Conservation (phyloP, 805 yeast species). For the Candida vaughaniae region DNA sequence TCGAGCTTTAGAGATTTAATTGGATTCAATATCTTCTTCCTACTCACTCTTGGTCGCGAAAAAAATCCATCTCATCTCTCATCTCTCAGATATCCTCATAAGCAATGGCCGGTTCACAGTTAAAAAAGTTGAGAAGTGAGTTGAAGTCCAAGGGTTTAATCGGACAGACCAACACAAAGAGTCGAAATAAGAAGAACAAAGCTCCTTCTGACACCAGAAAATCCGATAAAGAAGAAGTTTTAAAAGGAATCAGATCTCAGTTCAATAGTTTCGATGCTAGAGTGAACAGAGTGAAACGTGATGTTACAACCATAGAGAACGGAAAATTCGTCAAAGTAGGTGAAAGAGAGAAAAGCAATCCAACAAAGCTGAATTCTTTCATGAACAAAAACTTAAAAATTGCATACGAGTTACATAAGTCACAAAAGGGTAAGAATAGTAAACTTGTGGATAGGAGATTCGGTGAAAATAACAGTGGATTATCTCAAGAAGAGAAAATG, state of each 20-base stretch:
- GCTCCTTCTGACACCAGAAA: slow-evolving; percentile 65
- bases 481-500: slow-evolving; percentile 92
- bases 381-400: slow-evolving; percentile 43
- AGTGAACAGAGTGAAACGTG: slow-evolving; percentile 63
- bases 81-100: not conserved
- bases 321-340: slow-evolving; percentile 46
- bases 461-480: slow-evolving; percentile 78
- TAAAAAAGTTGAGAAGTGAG: slow-evolving; percentile 77
- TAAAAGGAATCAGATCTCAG: slow-evolving; percentile 65
- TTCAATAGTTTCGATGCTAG: slow-evolving; percentile 90
- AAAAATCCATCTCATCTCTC: slow-evolving; percentile 12
- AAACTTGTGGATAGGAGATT: slow-evolving; percentile 83
- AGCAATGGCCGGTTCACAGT: slow-evolving; percentile 81
- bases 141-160: slow-evolving; percentile 76
- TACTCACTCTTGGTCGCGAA: too few species aligned
- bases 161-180: slow-evolving; percentile 76
- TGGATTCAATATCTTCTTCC: too few species aligned
- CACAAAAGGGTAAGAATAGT: slow-evolving; percentile 70
- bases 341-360: slow-evolving; percentile 34
- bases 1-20: too few species aligned
- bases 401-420: slow-evolving; percentile 66
- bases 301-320: slow-evolving; percentile 38
- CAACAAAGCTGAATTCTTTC: slow-evolving; percentile 31
- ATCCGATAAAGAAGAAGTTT: slow-evolving; percentile 61
- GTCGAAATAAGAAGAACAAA: slow-evolving; percentile 47